These are phyloP conservation scores for Platismatia glauca DNA, from an alignment of 495 filamentous ascomycete genomes.

Conservation along the genomic window DNA sequence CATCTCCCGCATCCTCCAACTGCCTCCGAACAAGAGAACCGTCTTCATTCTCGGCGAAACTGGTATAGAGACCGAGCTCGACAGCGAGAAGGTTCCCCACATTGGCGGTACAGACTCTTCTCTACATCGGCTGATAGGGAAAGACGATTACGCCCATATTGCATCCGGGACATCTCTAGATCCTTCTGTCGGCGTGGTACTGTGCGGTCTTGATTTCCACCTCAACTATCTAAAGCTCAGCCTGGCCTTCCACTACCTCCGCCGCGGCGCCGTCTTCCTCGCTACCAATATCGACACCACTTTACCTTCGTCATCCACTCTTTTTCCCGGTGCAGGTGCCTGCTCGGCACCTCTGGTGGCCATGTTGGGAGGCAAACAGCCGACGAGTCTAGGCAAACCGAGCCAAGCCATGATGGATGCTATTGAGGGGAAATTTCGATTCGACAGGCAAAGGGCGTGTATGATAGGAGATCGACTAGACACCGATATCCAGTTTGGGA, in stretches of 20 bases:
- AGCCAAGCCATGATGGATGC: slow-evolving; percentile 99
- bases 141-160: slow-evolving; percentile 67
- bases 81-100: slow-evolving; percentile 64
- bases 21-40: slow-evolving; percentile 71
- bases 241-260: slow-evolving; percentile 75
- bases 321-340: slow-evolving; percentile 89
- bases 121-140: slow-evolving; percentile 63
- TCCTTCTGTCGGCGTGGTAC: slow-evolving; percentile 78
- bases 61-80: slow-evolving; percentile 84
- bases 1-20: slow-evolving; percentile 81
- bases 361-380: slow-evolving; percentile 58
- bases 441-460: slow-evolving; percentile 76
- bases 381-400: slow-evolving; percentile 80
- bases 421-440: slow-evolving; percentile 86
- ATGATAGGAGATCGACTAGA: slow-evolving; percentile 95
- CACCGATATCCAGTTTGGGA: slow-evolving; percentile 92
- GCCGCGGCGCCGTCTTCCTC: slow-evolving; percentile 75
- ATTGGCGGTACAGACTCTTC: slow-evolving; percentile 83
- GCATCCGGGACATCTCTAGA: slow-evolving; percentile 72
- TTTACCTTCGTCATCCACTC: slow-evolving; percentile 62
- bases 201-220: slow-evolving; percentile 85
- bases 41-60: slow-evolving; percentile 88
- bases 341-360: slow-evolving; percentile 70
- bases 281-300: slow-evolving; percentile 90
- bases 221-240: slow-evolving; percentile 88